Conservation (phyloP, 768 basidiomycete species). For the Tricholoma hemisulphureum region DNA sequence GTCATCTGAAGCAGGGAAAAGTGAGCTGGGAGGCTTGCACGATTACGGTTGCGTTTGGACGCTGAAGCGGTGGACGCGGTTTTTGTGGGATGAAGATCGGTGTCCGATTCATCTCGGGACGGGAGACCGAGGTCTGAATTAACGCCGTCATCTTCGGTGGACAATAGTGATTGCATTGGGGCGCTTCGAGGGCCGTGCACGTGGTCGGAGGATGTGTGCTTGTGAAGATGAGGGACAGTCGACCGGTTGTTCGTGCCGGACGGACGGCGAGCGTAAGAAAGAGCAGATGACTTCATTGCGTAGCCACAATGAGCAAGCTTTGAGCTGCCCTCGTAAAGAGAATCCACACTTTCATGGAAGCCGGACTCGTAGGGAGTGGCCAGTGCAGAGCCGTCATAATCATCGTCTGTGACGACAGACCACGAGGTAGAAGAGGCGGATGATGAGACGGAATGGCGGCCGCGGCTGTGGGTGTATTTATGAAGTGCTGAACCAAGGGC, state of each 20-base stretch:
- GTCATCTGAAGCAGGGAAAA: slow-evolving; percentile 68
- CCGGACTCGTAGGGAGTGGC: slow-evolving; percentile 33
- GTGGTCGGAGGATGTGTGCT: slow-evolving; percentile 47
- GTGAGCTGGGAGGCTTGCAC: slow-evolving; percentile 72
- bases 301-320: slow-evolving; percentile 41
- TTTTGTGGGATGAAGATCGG: slow-evolving; percentile 29
- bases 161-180: slow-evolving; percentile 38
- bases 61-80: slow-evolving; percentile 37
- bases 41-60: slow-evolving; percentile 65
- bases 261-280: slow-evolving; percentile 68
- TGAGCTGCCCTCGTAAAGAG: slow-evolving; percentile 38
- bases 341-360: slow-evolving; percentile 40
- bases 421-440: slow-evolving; percentile 66
- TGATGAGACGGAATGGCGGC: slow-evolving; percentile 56
- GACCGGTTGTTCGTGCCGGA: slow-evolving; percentile 70
- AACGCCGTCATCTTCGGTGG: slow-evolving; percentile 47
- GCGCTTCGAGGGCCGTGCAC: slow-evolving; percentile 44
- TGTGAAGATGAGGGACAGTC: slow-evolving; percentile 55
- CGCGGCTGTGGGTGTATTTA: slow-evolving; percentile 40
- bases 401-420: slow-evolving; percentile 64
- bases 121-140: slow-evolving; percentile 41
- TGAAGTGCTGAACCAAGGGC: slow-evolving; percentile 58
- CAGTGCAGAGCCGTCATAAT: slow-evolving; percentile 47
- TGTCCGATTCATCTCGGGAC: slow-evolving; percentile 36
- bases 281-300: slow-evolving; percentile 40